Conservation (phyloP, 116 monocot genomes). For the Trichopus zeylanicus region DNA sequence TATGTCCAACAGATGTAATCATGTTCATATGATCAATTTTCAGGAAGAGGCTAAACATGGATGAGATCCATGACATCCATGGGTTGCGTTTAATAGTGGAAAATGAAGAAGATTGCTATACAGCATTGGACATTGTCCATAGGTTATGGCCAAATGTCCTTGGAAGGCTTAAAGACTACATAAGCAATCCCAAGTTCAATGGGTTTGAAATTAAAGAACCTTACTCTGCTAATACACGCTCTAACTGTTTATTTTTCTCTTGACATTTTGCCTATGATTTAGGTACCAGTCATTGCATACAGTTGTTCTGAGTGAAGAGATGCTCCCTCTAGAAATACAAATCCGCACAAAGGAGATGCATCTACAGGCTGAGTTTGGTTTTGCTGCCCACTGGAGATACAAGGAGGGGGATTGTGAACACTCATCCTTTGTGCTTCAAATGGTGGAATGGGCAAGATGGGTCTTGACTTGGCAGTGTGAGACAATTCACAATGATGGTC, state of each 20-base stretch:
- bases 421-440: constrained; percentile 66
- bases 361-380: constrained; percentile 80
- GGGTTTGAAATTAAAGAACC: constrained; percentile 31
- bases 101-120: constrained; percentile 75
- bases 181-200: constrained; percentile 65
- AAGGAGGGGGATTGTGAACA: constrained; percentile 82
- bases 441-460: constrained; percentile 96
- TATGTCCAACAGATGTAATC: background rate
- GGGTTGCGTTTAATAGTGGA: constrained; percentile 79
- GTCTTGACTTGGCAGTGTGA: constrained; percentile 76
- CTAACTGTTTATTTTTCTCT: too few species aligned
- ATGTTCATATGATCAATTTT: background rate
- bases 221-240: background rate
- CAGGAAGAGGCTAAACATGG: constrained; percentile 70
- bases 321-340: constrained; percentile 74
- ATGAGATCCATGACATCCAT: constrained; percentile 92
- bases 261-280: background rate
- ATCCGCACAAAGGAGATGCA: constrained; percentile 92
- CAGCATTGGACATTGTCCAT: constrained; percentile 65
- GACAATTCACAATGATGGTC: constrained; percentile 25
- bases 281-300: constrained; percentile 93
- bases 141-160: constrained; percentile 54
- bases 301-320: constrained; percentile 53
- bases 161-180: constrained; percentile 87
- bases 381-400: constrained; percentile 96